These are phyloP conservation scores for Pythium utonaiense DNA, from an alignment of 352 stramenopile genomes.

Conservation along the genomic window DNA sequence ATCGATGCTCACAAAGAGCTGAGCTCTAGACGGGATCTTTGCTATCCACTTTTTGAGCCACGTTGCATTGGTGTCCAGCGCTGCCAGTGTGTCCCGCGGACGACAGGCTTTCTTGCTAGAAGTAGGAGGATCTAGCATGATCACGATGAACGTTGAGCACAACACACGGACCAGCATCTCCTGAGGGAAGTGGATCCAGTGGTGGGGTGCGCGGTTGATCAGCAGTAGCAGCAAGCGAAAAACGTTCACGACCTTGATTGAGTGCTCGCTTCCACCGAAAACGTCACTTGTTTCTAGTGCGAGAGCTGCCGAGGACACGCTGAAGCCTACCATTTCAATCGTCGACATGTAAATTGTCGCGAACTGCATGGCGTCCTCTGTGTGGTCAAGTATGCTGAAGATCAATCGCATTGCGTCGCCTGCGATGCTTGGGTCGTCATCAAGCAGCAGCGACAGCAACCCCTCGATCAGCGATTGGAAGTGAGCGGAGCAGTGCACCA, in stretches of 20 bases:
- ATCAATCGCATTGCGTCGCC: constrained; percentile 28
- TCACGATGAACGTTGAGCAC: constrained; percentile 39
- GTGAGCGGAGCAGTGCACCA: constrained; percentile 42
- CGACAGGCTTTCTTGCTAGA: constrained; percentile 25
- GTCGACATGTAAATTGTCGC: constrained; percentile 45
- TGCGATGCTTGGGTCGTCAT: constrained; percentile 10
- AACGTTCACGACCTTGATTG: constrained; percentile 28
- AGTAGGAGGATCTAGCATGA: constrained; percentile 36
- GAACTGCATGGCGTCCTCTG: constrained; percentile 49
- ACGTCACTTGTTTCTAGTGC: constrained; percentile 26
- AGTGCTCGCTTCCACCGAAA: neutral
- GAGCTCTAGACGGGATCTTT: constrained; percentile 29
- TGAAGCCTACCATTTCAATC: constrained; percentile 37
- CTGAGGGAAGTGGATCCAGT: constrained; percentile 58
- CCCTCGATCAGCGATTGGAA: constrained; percentile 31
- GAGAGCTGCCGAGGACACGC: constrained; percentile 26
- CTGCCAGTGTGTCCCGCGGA: constrained; percentile 29
- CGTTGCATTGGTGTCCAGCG: constrained; percentile 28
- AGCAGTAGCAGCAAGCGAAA: constrained; percentile 42
- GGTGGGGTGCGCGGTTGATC: constrained; percentile 28
- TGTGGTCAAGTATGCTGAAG: constrained; percentile 37
- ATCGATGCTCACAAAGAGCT: constrained; percentile 36
- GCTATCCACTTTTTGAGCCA: constrained; percentile 55
- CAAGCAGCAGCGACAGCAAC: constrained; percentile 35
- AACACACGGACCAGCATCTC: constrained; percentile 42